Percentiles rank a stretch among this genome's conserved stretches.
Evolutionary conservation across 495 filamentous ascomycete genomes (phyloP).

Genomic region (Apodospora peruviana): DNA sequence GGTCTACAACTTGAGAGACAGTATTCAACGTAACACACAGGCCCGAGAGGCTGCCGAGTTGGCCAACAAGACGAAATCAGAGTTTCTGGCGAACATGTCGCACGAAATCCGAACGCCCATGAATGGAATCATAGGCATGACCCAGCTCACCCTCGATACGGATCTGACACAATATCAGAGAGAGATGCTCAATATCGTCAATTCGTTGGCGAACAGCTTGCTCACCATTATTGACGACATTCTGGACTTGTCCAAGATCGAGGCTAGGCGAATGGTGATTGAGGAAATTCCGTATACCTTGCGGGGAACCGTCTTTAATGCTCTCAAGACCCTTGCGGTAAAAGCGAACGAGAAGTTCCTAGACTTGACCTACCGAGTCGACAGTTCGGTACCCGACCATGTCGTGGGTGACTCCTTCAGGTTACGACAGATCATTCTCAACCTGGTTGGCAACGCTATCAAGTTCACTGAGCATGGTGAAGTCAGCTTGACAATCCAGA

Average conservation of each 20-base stretch:
- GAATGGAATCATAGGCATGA: slow-evolving; percentile 87
- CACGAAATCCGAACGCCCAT: slow-evolving; percentile 98
- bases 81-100: slow-evolving; percentile 98
- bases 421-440: slow-evolving; percentile 87
- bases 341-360: slow-evolving; percentile 97
- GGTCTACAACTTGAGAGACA: slow-evolving; percentile 92
- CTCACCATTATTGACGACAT: slow-evolving; percentile 99
- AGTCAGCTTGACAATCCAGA: slow-evolving; percentile 87
- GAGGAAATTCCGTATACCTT: slow-evolving; percentile 97
- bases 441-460: slow-evolving; percentile 76
- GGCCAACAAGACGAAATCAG: slow-evolving; percentile 97
- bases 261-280: slow-evolving; percentile 99
- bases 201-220: slow-evolving; percentile 94
- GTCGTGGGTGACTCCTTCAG: slow-evolving; percentile 97
- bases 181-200: slow-evolving; percentile 98
- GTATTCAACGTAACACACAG: slow-evolving; percentile 95
- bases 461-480: slow-evolving; percentile 98
- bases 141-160: slow-evolving; percentile 92
- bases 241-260: slow-evolving; percentile 98
- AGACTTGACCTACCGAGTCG: slow-evolving; percentile 89
- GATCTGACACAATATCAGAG: slow-evolving; percentile 91
- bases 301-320: slow-evolving; percentile 94
- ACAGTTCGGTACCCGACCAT: slow-evolving; percentile 91
- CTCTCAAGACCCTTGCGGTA: slow-evolving; percentile 90
- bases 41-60: slow-evolving; percentile 94